Conservation (phyloP, 2,329 filamentous ascomycete species). For the Pseudonectria foliicola region DNA sequence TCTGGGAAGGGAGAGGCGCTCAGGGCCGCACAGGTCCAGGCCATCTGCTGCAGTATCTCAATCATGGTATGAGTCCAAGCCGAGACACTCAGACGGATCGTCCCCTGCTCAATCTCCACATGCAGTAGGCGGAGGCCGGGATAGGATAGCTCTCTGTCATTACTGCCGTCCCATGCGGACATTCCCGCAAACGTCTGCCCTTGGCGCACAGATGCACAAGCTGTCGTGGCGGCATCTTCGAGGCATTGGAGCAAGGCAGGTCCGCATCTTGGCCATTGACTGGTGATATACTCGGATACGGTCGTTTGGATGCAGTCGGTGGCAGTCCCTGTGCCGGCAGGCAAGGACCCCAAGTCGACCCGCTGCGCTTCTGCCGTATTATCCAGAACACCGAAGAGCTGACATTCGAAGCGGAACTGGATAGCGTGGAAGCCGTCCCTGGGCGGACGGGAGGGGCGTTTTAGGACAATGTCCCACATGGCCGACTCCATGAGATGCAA, state of each 20-base stretch:
- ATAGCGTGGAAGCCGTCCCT: conserved; percentile 28
- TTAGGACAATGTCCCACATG: conserved; percentile 29
- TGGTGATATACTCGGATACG: conserved; percentile 25
- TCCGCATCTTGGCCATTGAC: conserved; percentile 28
- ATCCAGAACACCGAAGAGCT: conserved; percentile 23
- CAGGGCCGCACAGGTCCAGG: conserved; percentile 29
- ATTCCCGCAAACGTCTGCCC: conserved; percentile 24
- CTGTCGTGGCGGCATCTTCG: conserved; percentile 25
- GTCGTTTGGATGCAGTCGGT: conserved; percentile 26
- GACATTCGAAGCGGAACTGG: conserved; percentile 30
- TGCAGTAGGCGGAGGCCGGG: conserved; percentile 28
- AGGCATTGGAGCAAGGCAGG: conserved; percentile 23
- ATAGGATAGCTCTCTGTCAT: conserved; percentile 17
- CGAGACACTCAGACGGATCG: conserved; percentile 26
- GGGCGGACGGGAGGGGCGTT: conserved; percentile 23
- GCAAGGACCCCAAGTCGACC: conserved; percentile 22
- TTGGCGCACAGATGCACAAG: conserved; percentile 16
- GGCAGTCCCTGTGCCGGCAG: conserved; percentile 29
- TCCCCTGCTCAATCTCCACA: conserved; percentile 27
- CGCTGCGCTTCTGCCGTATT: conserved; percentile 23
- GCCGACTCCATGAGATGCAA: conserved; percentile 32
- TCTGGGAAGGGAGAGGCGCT: conserved; percentile 28
- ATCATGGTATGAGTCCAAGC: conserved; percentile 29
- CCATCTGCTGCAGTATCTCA: conserved; percentile 31
- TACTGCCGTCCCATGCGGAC: conserved; percentile 29